Evolutionary conservation across 768 basidiomycete species (phyloP).

Genomic region (Exsudoporus frostii): DNA sequence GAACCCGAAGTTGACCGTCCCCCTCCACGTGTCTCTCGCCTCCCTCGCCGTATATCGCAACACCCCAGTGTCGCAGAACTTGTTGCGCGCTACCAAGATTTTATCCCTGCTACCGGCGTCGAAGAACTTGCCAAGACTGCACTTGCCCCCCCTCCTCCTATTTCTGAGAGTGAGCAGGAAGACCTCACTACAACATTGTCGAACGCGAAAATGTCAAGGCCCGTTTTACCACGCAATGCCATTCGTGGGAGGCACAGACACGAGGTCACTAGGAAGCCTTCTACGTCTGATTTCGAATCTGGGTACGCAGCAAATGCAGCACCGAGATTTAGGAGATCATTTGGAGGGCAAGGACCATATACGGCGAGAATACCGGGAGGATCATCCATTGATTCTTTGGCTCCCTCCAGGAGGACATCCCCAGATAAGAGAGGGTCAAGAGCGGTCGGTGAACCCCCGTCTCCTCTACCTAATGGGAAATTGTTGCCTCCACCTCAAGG

Average conservation of each 20-base stretch:
- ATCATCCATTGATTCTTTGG: conserved; percentile 51
- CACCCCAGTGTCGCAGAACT: conserved; percentile 79
- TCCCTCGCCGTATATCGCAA: conserved; percentile 57
- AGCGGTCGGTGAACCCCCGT: conserved; percentile 35
- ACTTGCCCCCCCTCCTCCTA: conserved; percentile 49
- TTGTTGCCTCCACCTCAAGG: conserved; percentile 27
- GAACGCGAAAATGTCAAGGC: conserved; percentile 18
- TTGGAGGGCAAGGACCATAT: conserved; percentile 34
- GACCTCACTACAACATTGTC: conserved; percentile 33
- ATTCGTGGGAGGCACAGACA: conserved; percentile 49
- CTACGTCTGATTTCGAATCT: conserved; percentile 84
- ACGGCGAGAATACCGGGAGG: conserved; percentile 50
- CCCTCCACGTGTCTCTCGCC: conserved; percentile 46
- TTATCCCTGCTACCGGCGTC: conserved; percentile 67
- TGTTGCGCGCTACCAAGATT: conserved; percentile 78
- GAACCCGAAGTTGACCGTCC: conserved; percentile 16
- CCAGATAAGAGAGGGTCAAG: conserved; percentile 63
- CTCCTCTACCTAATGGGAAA: conserved; percentile 23
- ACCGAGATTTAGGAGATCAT: conserved; percentile 60
- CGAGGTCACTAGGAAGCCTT: conserved; percentile 48
- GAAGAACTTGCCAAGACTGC: conserved; percentile 72
- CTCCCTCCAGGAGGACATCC: conserved; percentile 62
- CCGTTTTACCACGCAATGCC: conserved; percentile 33
- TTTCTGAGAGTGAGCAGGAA: conserved; percentile 85
- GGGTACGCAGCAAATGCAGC: conserved; percentile 93